Base-by-base conservation (phyloP, 2,329 filamentous ascomycete species). In the Sclerotinia glacialis region DNA sequence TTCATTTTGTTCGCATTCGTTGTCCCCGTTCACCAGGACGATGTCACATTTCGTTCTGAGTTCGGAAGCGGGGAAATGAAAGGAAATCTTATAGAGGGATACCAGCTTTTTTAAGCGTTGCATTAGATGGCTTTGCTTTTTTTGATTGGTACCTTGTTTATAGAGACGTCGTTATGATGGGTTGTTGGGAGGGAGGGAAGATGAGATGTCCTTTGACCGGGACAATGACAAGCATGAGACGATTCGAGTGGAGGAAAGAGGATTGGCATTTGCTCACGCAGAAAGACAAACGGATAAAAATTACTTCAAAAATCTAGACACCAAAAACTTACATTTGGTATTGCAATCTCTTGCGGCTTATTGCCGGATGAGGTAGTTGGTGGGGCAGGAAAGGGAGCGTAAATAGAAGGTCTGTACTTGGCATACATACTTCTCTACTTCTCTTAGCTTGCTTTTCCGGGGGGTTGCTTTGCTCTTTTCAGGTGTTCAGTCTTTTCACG, bases 81-180 rank as follows among this genome's bases (percentile, higher is more conserved):
- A 40, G 53, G 34, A 65, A 50, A 65, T 34, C 14, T 64, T 52
- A 40, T 60, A 65, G 54, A 65, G 23, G 63, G 63, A 44, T 60
- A 65, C 31, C 54, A 59, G 46, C 46, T 65, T 65, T 42, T 65
- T 42, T 14, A 28, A 34, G 54, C 44, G 54, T 44, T 60, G 54
- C 46, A 52, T 65, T 65, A 65, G 63, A 65, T 60, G 46, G 54
- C 54, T 31, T 50, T 65, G 63, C 23, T 60, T 65, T 60, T 65
- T 47, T 47, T 6, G n/a, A 26, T 56, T 28, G 44, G 23, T 60
- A 31, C 14, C 26, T 58, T 64, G 52, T 65, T 60, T 65, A 60
- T 65, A 65, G 63, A 65, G 54, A 60, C 28, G 54, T 64, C 31
- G 53, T 52, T 52, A 44, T 52, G 63, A 65, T 50, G 61, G 31